These are phyloP conservation scores for Lactifluus echinatus DNA, from an alignment of 768 basidiomycete genomes.

Conservation along the genomic window DNA sequence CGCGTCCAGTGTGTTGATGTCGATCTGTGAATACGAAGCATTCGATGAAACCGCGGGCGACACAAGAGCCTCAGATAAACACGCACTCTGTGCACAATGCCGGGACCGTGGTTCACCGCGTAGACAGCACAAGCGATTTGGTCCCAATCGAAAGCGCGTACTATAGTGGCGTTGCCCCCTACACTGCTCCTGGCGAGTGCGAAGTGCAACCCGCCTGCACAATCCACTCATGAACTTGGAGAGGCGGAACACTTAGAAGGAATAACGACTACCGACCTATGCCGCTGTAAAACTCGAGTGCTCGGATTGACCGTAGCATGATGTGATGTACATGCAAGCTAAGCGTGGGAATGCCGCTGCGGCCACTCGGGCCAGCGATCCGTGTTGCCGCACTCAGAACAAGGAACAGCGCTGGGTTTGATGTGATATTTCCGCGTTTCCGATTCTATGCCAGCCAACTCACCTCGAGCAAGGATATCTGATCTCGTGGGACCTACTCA, in stretches of 20 bases:
- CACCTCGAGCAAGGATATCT: too few relatives aligned
- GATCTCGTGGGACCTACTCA: too few relatives aligned
- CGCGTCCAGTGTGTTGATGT: conserved; percentile 55
- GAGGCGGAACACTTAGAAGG: background rate
- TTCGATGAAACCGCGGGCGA: background rate
- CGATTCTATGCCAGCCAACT: too few relatives aligned
- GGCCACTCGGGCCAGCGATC: too few relatives aligned
- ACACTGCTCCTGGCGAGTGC: conserved; percentile 49
- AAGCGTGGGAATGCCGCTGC: too few relatives aligned
- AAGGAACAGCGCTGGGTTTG: too few relatives aligned
- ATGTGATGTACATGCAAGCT: too few relatives aligned
- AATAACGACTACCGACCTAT: conserved; percentile 44
- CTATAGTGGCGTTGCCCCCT: conserved; percentile 32
- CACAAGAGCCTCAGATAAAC: background rate
- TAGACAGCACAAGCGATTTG: conserved; percentile 66
- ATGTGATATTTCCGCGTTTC: too few relatives aligned
- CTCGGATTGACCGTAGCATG: conserved; percentile 14
- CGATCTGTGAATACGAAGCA: conserved; percentile 32
- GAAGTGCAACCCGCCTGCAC: conserved; percentile 62
- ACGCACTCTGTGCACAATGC: conserved; percentile 44
- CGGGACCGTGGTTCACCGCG: conserved; percentile 44
- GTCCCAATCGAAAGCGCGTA: conserved; percentile 81
- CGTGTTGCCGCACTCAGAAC: too few relatives aligned
- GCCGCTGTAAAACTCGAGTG: conserved; percentile 68
- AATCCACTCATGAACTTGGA: too few relatives aligned